Conservation (phyloP, 2,329 filamentous ascomycete species). For the Xylaria polymorpha region DNA sequence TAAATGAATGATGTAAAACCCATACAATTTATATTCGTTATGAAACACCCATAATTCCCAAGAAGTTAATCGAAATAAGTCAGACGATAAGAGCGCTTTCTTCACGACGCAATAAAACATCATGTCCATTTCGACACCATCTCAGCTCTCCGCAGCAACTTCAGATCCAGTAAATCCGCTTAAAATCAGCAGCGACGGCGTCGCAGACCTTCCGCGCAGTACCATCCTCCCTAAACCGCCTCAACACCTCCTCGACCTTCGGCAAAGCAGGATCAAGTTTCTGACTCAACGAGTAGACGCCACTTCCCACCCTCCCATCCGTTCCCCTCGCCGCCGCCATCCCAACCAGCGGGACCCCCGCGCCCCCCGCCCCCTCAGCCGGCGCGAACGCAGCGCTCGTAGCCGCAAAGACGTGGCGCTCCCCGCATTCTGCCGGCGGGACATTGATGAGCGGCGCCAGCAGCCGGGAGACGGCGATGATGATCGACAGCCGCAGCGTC, state of each 20-base stretch:
- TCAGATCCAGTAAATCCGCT: conserved; percentile 22
- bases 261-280: conserved; percentile 18
- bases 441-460: conserved; percentile 30
- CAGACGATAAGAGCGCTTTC: not conserved
- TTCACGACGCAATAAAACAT: not conserved
- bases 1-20: not conserved
- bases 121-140: not conserved
- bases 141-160: not conserved
- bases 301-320: conserved; percentile 20
- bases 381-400: conserved; percentile 51
- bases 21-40: not conserved
- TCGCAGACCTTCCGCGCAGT: conserved; percentile 50
- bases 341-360: conserved; percentile 14
- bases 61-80: not conserved
- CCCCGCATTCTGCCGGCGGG: conserved; percentile 48
- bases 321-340: not conserved
- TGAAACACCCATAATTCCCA: not conserved
- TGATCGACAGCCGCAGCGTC: conserved; percentile 14
- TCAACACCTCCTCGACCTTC: conserved; percentile 47
- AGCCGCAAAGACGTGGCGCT: conserved; percentile 51
- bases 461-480: conserved; percentile 20
- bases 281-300: conserved; percentile 23
- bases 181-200: conserved; percentile 19
- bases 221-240: conserved; percentile 48
- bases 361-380: conserved; percentile 22